Base-by-base conservation (phyloP, 768 basidiomycete species). In the Cystofilobasidium ferigula region DNA sequence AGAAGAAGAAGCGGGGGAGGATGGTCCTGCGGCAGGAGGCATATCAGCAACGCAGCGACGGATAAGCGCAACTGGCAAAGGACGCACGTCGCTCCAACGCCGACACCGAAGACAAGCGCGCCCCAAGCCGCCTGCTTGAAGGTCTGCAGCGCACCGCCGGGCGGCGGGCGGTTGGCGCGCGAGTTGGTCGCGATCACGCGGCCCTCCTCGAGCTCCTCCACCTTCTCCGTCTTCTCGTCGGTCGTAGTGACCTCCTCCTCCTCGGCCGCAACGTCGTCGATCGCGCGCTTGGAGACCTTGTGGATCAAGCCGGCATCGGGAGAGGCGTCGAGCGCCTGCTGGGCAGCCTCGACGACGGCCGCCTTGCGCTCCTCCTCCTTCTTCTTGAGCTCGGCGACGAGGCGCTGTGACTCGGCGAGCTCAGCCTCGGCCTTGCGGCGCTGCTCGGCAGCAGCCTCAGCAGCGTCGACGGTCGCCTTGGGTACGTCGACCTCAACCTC, bases 91-190 rank as follows among this genome's bases (percentile, higher is more conserved):
- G 88, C 89, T 58, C 87, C 82, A 74, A 87, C 78, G 34, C 89
- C 89, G 58, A 89, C 79, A 42, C 87, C 88, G 76, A 94, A 93
- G 24, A 86, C 86, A 42, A 87, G 80, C 24, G 86, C 79, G 42
- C 89, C 89, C 89, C 89, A 92, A 2, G 86, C 87, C 62, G 86
- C 79, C 40, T 85, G 84, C 76, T 86, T 87, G 71, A 83, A 82
- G 72, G 83, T 81, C 14, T 89, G 84, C 70, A 85, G 81, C 69
- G 85, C 73, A 24, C 60, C 56, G 78, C 73, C 57, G 24, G 69
- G 79, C 73, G 74, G 82, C 82, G 57, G 16, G 64, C 57, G 24
- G 63, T 28, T 57, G 4, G 67, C 71, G 54, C 89, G 81, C 56
- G 81, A 81, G 73, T 90, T 90, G 35, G 84, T 81, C 24, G 78